A percentile compares a stretch with the other conserved stretches of the same genome.
Evolutionary conservation across 176 grass and related monocot species (phyloP).

Genomic region (Eremochloa ophiuroides): DNA sequence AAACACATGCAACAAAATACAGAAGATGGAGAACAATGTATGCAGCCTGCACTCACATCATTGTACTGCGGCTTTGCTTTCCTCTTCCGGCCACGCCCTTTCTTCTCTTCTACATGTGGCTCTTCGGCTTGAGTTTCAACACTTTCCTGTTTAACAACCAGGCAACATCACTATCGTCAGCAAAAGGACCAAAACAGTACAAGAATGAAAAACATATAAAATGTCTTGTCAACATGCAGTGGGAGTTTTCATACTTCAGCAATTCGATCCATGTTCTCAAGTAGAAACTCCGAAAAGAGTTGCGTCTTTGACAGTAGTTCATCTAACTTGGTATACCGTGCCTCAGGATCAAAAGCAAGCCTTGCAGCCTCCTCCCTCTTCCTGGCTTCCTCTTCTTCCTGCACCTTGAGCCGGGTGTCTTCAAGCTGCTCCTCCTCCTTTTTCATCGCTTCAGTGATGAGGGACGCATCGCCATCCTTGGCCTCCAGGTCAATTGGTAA

Average conservation of each 20-base stretch:
- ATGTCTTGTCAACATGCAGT: background rate
- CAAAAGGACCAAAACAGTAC: background rate
- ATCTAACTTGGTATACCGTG: constrained; percentile 75
- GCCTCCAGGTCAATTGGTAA: constrained; percentile 61
- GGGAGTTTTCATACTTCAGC: constrained; percentile 44
- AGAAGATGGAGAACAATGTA: background rate
- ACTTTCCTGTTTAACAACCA: constrained; percentile 30
- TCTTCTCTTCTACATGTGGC: constrained; percentile 43
- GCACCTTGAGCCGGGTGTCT: constrained; percentile 29
- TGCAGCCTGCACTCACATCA: constrained; percentile 52
- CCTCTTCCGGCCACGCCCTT: constrained; percentile 59
- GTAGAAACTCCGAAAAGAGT: constrained; percentile 80
- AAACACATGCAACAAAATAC: background rate
- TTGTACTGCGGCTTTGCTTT: constrained; percentile 64
- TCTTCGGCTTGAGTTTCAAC: constrained; percentile 44
- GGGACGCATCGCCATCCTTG: constrained; percentile 58
- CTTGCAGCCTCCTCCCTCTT: constrained; percentile 35
- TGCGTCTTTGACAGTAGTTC: constrained; percentile 84
- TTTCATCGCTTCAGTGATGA: constrained; percentile 64
- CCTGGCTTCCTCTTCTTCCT: constrained; percentile 41
- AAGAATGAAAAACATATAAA: background rate
- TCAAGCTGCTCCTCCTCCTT: constrained; percentile 71
- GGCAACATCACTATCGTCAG: background rate
- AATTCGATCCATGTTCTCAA: constrained; percentile 92
- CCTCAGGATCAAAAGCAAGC: constrained; percentile 38